Percentiles rank a stretch among this genome's conserved stretches.
phyloP scores from a whole-genome alignment of 192 early-diverging fungal genomes.

The Phlyctochytrium bullatum region DNA sequence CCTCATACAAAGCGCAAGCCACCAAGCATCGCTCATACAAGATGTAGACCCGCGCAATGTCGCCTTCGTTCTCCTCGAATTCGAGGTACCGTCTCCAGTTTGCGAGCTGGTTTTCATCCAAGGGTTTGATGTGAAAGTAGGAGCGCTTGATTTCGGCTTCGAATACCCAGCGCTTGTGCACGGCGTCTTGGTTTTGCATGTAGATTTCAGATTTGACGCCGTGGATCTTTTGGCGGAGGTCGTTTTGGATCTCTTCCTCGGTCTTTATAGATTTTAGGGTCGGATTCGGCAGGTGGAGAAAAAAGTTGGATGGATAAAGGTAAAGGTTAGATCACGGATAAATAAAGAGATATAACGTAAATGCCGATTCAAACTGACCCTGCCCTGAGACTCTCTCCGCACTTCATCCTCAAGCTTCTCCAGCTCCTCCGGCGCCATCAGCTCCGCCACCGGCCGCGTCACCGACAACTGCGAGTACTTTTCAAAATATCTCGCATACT shows the following conservation, averaged over 20 bases:
- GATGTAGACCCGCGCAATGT: constrained; percentile 53
- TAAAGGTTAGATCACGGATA: no score
- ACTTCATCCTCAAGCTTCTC: constrained; percentile 37
- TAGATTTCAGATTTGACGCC: constrained; percentile 55
- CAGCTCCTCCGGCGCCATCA: constrained; percentile 50
- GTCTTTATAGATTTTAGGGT: constrained; percentile 23
- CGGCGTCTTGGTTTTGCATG: constrained; percentile 63
- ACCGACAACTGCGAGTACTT: constrained; percentile 58
- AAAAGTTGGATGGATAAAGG: no score
- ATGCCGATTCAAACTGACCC: no score
- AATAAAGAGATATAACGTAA: no score
- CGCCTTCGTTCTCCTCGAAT: constrained; percentile 64
- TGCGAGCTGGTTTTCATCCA: constrained; percentile 63
- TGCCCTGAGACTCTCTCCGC: background rate
- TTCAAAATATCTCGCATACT: constrained; percentile 70
- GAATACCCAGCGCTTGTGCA: constrained; percentile 73
- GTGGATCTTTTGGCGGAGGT: constrained; percentile 58
- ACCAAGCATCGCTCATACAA: constrained; percentile 75
- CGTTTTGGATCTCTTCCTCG: constrained; percentile 52
- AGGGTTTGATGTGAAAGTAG: constrained; percentile 77
- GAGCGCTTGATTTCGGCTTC: constrained; percentile 75
- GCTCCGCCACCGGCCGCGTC: constrained; percentile 53
- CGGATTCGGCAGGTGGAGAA: background rate
- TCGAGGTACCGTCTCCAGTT: constrained; percentile 76
- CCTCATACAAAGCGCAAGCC: constrained; percentile 73